These are phyloP conservation scores for Phytophthora sojae DNA, from an alignment of 352 stramenopile species.

Conservation along the genomic window DNA sequence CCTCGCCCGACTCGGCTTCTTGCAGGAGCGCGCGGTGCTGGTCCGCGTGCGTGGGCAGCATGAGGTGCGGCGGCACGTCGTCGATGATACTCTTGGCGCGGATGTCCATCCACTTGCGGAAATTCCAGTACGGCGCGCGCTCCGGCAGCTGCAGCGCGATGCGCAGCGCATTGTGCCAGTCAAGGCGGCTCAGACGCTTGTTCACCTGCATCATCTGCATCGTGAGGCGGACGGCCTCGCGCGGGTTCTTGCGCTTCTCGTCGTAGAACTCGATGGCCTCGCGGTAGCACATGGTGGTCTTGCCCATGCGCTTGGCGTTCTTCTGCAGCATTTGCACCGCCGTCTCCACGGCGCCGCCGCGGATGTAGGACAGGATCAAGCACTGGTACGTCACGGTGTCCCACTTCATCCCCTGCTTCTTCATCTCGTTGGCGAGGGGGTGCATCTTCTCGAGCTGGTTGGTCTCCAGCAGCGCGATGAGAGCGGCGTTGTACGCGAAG, in stretches of 20 bases:
- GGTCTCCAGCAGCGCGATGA: slow-evolving; percentile 64
- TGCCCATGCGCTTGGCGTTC: slow-evolving; percentile 75
- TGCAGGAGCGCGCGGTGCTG: slow-evolving; percentile 35
- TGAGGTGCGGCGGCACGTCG: slow-evolving; percentile 67
- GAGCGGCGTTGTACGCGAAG: slow-evolving; percentile 76
- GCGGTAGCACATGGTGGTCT: slow-evolving; percentile 77
- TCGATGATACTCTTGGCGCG: slow-evolving; percentile 62
- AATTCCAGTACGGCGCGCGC: slow-evolving; percentile 85
- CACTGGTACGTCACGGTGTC: slow-evolving; percentile 75
- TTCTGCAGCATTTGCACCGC: slow-evolving; percentile 74
- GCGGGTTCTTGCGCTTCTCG: slow-evolving; percentile 67
- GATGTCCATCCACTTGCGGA: slow-evolving; percentile 88
- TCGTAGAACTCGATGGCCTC: slow-evolving; percentile 74
- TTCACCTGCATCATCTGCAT: slow-evolving; percentile 91
- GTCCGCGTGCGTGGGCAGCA: slow-evolving; percentile 54
- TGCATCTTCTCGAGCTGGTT: slow-evolving; percentile 68
- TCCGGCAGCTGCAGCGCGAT: slow-evolving; percentile 69
- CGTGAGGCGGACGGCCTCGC: slow-evolving; percentile 70
- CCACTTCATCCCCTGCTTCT: slow-evolving; percentile 66
- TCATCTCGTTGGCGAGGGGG: slow-evolving; percentile 64
- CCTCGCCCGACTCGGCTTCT: slow-evolving; percentile 15
- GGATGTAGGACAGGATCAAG: slow-evolving; percentile 71
- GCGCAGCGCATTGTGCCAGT: slow-evolving; percentile 81
- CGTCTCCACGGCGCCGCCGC: slow-evolving; percentile 60
- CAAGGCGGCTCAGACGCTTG: slow-evolving; percentile 71